Conservation (phyloP, 108 stramenopile genomes). For the Asterionellopsis glacialis region DNA sequence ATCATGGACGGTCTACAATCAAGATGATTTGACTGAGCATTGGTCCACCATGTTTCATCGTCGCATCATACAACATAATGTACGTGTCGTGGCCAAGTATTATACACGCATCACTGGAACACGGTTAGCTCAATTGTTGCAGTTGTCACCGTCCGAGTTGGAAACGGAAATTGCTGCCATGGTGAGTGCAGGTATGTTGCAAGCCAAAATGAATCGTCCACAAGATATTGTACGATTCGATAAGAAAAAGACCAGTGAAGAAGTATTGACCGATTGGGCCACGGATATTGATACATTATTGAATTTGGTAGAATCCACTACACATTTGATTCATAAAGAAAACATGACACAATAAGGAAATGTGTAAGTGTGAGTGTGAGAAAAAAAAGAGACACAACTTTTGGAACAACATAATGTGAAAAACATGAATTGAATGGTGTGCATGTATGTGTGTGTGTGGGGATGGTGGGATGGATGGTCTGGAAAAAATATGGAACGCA, state of each 20-base stretch:
- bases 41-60: conserved; percentile 80
- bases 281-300: conserved; percentile 88
- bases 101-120: conserved; percentile 86
- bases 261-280: conserved; percentile 92
- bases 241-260: conserved; percentile 65
- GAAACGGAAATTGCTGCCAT: conserved; percentile 85
- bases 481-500: no score
- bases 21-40: conserved; percentile 49
- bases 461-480: no score
- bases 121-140: conserved; percentile 87
- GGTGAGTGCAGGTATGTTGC: conserved; percentile 79
- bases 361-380: no score
- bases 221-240: conserved; percentile 85
- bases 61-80: conserved; percentile 97
- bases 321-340: conserved; percentile 97
- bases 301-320: conserved; percentile 90
- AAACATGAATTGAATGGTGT: no score
- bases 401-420: no score
- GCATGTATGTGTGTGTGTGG: no score
- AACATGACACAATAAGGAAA: conserved; percentile 58
- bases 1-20: conserved; percentile 43
- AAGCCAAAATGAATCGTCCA: conserved; percentile 95
- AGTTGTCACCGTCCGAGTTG: conserved; percentile 53
- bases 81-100: conserved; percentile 83
- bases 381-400: no score